Conservation (phyloP, 441 rosid genomes). For the Adansonia grandidieri region DNA sequence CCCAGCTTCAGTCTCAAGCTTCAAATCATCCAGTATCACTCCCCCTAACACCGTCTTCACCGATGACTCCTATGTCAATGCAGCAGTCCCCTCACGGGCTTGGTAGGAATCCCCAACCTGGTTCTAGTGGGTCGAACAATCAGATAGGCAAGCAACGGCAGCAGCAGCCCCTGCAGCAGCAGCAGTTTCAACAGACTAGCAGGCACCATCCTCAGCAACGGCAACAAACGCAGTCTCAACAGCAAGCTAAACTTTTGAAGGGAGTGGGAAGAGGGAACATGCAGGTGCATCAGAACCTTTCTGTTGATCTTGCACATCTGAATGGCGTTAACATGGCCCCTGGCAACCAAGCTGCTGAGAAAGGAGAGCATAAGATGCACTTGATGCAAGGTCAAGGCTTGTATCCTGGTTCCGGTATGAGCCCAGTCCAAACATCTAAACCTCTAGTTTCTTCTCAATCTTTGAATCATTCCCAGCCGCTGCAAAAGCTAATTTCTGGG, state of each 20-base stretch:
- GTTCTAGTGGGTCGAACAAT: conserved; percentile 61
- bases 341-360: conserved; percentile 67
- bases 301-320: conserved; percentile 66
- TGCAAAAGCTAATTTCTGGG: conserved; percentile 58
- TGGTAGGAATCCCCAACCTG: conserved; percentile 62
- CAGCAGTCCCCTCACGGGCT: conserved; percentile 69
- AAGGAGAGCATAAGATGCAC: conserved; percentile 69
- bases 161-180: conserved; percentile 69
- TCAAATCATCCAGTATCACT: conserved; percentile 61
- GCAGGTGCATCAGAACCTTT: conserved; percentile 61
- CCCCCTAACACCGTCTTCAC: conserved; percentile 59
- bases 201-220: conserved; percentile 88
- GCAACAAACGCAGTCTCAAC: conserved; percentile 61
- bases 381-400: conserved; percentile 69
- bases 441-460: conserved; percentile 59
- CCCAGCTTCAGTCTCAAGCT: conserved; percentile 71
- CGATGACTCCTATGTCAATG: conserved; percentile 55
- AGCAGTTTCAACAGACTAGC: conserved; percentile 84
- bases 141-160: conserved; percentile 87
- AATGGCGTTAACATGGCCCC: conserved; percentile 68
- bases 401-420: conserved; percentile 56
- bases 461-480: conserved; percentile 60
- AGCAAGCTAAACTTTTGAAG: conserved; percentile 71
- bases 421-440: conserved; percentile 67
- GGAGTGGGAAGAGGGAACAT: conserved; percentile 84